These are phyloP conservation scores for Chlamydomonas schloesseri DNA, from an alignment of 139 green algal species.

Conservation along the genomic window DNA sequence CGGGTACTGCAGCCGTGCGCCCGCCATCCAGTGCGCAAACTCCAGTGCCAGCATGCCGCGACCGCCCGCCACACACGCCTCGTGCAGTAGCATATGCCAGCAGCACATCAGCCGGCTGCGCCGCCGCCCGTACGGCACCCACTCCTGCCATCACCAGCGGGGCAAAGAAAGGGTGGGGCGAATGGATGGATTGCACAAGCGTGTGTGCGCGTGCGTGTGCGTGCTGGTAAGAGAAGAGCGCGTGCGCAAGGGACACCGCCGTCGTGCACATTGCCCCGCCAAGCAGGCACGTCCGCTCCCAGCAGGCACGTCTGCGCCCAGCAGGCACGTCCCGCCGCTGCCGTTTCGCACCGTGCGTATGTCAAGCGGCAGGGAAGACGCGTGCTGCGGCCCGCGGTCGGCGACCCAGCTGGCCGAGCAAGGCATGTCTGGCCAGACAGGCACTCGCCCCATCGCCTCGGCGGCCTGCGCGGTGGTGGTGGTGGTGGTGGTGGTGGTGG, in stretches of 20 bases:
- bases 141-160: constrained; percentile 7
- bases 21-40: not conserved
- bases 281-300: too few species aligned
- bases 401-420: constrained; percentile 1
- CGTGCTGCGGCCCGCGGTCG: not conserved
- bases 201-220: not conserved
- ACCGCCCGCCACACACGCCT: not conserved
- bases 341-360: constrained; percentile 2
- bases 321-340: too few species aligned
- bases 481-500: too few species aligned
- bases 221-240: not conserved
- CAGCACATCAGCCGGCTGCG: not conserved
- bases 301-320: too few species aligned
- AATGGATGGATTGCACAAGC: too few species aligned
- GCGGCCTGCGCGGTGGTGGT: constrained; percentile 18
- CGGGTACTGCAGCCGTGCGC: not conserved
- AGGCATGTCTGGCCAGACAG: constrained; percentile 1
- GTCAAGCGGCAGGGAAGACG: not conserved
- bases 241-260: too few species aligned
- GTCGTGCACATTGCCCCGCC: too few species aligned
- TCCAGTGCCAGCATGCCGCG: constrained; percentile 19
- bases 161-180: too few species aligned
- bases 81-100: constrained; percentile 3
- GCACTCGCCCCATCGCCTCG: not conserved
- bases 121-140: not conserved